Evolutionary conservation across 2,329 filamentous ascomycete genomes (phyloP).

Genomic region (Diaporthe australafricana): DNA sequence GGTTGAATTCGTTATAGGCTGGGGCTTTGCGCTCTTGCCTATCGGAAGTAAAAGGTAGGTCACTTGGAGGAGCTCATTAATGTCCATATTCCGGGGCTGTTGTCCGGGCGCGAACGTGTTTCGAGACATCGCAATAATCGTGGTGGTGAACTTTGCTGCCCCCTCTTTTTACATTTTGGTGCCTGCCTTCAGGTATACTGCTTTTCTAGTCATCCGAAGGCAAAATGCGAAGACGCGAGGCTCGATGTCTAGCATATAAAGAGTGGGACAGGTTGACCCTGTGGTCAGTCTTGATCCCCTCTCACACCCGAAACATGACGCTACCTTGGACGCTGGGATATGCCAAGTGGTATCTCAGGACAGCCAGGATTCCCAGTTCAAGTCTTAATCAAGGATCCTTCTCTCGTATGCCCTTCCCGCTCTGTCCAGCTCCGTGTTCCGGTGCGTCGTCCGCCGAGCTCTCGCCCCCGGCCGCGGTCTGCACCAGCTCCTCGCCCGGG

Average conservation of each 20-base stretch:
- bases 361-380: background rate
- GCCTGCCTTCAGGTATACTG: background rate
- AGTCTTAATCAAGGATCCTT: background rate
- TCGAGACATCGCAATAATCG: background rate
- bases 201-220: background rate
- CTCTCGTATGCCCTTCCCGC: slow-evolving; percentile 7
- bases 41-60: background rate
- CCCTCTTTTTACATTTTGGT: background rate
- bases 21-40: background rate
- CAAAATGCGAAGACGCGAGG: background rate
- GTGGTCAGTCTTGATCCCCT: background rate
- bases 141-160: background rate
- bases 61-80: background rate
- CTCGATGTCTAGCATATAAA: background rate
- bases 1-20: background rate
- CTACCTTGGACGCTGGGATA: background rate
- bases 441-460: slow-evolving; percentile 1
- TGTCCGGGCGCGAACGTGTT: slow-evolving; percentile 9
- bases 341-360: background rate
- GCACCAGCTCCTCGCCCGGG: background rate
- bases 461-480: background rate
- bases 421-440: background rate
- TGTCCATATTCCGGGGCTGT: background rate
- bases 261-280: background rate
- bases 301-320: slow-evolving; percentile 7